Evolutionary conservation across 148 eudicot species (phyloP).

Genomic region (Vaccinium macrocarpon): DNA sequence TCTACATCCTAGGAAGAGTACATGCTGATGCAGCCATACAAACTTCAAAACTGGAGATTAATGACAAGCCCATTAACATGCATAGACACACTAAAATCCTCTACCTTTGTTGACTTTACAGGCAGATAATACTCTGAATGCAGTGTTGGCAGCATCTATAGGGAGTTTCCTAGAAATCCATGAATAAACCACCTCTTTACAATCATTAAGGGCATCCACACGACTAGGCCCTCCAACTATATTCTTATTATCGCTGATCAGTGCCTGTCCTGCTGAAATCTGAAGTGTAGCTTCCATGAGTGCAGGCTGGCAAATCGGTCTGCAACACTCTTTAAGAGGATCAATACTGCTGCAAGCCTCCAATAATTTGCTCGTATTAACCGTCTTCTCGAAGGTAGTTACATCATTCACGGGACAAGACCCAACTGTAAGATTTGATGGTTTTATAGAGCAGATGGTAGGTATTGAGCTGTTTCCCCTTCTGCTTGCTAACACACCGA

Average conservation of each 20-base stretch:
- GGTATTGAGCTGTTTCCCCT: conserved; percentile 78
- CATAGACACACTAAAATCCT: not conserved
- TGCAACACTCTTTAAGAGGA: conserved; percentile 90
- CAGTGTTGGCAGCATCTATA: conserved; percentile 64
- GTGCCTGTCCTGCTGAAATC: conserved; percentile 42
- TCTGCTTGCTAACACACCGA: conserved; percentile 75
- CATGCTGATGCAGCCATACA: not conserved
- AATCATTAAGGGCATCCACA: conserved; percentile 60
- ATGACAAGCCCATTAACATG: not conserved
- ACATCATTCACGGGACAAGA: conserved; percentile 84
- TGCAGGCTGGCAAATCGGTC: conserved; percentile 82
- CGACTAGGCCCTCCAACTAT: conserved; percentile 39
- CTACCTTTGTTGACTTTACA: conserved; percentile 95
- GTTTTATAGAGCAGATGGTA: conserved; percentile 64
- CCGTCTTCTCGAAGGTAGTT: conserved; percentile 58
- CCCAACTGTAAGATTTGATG: conserved; percentile 84
- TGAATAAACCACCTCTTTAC: conserved; percentile 82
- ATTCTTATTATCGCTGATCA: conserved; percentile 29
- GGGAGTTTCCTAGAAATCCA: conserved; percentile 89
- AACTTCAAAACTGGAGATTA: not conserved
- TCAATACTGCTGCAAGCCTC: conserved; percentile 83
- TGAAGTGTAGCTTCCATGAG: conserved; percentile 74
- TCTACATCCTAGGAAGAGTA: not conserved
- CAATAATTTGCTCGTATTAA: conserved; percentile 79
- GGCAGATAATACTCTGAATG: conserved; percentile 67